A percentile compares a stretch with the other conserved stretches of the same genome.
These are phyloP conservation scores for Globisporangium alternatum DNA, from an alignment of 352 stramenopile genomes.

Conservation along the genomic window DNA sequence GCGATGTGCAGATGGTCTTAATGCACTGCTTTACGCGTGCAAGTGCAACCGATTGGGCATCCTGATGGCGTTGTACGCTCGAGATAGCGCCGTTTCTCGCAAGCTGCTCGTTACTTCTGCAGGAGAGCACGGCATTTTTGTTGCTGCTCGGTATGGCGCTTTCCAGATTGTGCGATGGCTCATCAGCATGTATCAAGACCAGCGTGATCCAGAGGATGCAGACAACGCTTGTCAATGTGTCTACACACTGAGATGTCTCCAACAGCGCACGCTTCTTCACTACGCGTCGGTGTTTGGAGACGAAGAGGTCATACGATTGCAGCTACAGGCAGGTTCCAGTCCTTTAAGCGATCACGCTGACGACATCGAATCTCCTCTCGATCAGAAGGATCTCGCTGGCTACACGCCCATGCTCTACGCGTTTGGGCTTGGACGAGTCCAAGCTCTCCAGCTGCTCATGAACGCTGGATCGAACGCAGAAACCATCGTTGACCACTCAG, in stretches of 20 bases:
- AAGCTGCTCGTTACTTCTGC: constrained; percentile 24
- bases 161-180: constrained; percentile 60
- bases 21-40: constrained; percentile 44
- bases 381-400: constrained; percentile 34
- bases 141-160: constrained; percentile 33
- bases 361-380: constrained; percentile 15
- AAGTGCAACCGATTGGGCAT: constrained; percentile 50
- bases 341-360: not conserved
- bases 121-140: constrained; percentile 45
- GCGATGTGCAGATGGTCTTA: constrained; percentile 36
- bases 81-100: constrained; percentile 13
- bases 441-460: constrained; percentile 27
- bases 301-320: constrained; percentile 22
- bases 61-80: constrained; percentile 39
- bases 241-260: constrained; percentile 20
- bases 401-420: constrained; percentile 59
- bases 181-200: constrained; percentile 25
- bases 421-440: constrained; percentile 45
- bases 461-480: constrained; percentile 32
- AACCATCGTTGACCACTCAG: constrained; percentile 40
- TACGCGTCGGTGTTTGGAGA: constrained; percentile 48
- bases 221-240: not conserved
- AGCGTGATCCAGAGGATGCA: not conserved
- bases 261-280: constrained; percentile 41
- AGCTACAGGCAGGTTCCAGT: constrained; percentile 7